Evolutionary conservation across 768 basidiomycete genomes (phyloP).

Genomic region (Strobilomyces dryophilus): DNA sequence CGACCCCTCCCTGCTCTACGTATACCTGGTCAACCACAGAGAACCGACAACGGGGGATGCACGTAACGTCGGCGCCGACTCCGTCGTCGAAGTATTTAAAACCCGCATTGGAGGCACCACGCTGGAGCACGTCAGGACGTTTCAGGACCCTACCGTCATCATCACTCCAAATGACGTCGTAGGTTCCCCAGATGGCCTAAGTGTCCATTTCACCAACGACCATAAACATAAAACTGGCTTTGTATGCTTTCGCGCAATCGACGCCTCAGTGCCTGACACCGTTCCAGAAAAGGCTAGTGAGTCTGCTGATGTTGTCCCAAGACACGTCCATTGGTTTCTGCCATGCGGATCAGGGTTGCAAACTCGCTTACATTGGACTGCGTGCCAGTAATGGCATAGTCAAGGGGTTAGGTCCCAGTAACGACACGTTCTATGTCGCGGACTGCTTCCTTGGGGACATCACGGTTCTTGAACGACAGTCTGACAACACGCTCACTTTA

Average conservation of each 20-base stretch:
- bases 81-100: conserved; percentile 66
- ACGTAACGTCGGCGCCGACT: conserved; percentile 57
- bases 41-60: conserved; percentile 41
- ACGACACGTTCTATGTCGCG: conserved; percentile 64
- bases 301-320: conserved; percentile 30
- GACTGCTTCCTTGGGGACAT: conserved; percentile 43
- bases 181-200: conserved; percentile 59
- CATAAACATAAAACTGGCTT: conserved; percentile 48
- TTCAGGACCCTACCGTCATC: conserved; percentile 47
- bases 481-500: conserved; percentile 54
- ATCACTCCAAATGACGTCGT: conserved; percentile 68
- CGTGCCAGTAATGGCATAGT: conserved; percentile 61
- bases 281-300: conserved; percentile 19
- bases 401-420: conserved; percentile 34
- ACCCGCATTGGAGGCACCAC: conserved; percentile 41
- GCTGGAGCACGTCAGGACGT: conserved; percentile 53
- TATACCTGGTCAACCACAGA: conserved; percentile 74
- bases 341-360: conserved; percentile 56
- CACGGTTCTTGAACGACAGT: conserved; percentile 52
- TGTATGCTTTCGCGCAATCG: conserved; percentile 34
- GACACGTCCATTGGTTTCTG: conserved; percentile 62
- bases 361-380: conserved; percentile 49
- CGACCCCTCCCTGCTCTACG: conserved; percentile 47
- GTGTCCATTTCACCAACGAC: conserved; percentile 71
- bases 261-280: background rate